phyloP scores from a whole-genome alignment of 192 early-diverging fungal genomes.

The Coemansia sp. region DNA sequence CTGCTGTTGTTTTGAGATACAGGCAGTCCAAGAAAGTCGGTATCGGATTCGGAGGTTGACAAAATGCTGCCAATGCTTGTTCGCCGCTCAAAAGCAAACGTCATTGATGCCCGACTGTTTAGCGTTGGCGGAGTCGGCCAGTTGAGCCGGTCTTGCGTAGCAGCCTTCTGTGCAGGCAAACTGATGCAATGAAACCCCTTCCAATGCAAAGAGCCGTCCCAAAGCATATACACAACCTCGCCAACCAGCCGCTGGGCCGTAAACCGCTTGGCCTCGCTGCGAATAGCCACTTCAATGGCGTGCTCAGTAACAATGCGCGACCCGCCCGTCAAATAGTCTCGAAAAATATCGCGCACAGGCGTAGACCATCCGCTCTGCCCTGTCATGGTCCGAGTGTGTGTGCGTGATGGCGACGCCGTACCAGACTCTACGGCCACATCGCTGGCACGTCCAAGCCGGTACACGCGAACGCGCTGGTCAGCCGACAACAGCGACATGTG shows the following conservation, averaged over 20 bases:
- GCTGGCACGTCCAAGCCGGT: constrained; percentile 34
- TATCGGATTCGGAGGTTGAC: too few relatives aligned
- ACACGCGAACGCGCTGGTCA: constrained; percentile 44
- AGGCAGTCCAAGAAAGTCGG: too few relatives aligned
- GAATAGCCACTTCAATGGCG: constrained; percentile 33
- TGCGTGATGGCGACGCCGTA: constrained; percentile 3
- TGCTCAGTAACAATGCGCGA: constrained; percentile 34
- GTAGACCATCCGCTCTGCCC: constrained; percentile 9
- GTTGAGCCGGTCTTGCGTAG: neutral
- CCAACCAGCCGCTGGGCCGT: constrained; percentile 33
- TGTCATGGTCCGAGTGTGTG: neutral
- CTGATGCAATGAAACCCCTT: constrained; percentile 35
- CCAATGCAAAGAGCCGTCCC: constrained; percentile 43
- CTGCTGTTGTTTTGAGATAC: too few relatives aligned
- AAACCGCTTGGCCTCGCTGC: constrained; percentile 45
- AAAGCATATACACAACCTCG: constrained; percentile 36
- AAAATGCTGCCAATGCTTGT: constrained; percentile 2
- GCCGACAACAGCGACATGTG: constrained; percentile 44
- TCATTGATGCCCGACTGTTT: neutral
- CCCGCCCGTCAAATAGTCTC: constrained; percentile 31
- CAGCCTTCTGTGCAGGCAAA: neutral
- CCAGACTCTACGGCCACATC: constrained; percentile 16
- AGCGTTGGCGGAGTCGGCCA: too few relatives aligned
- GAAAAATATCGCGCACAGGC: constrained; percentile 17
- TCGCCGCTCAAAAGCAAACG: constrained; percentile 7